These are phyloP conservation scores for Parastagonospora nodorum DNA, from an alignment of 2,329 filamentous ascomycete species.

Conservation along the genomic window DNA sequence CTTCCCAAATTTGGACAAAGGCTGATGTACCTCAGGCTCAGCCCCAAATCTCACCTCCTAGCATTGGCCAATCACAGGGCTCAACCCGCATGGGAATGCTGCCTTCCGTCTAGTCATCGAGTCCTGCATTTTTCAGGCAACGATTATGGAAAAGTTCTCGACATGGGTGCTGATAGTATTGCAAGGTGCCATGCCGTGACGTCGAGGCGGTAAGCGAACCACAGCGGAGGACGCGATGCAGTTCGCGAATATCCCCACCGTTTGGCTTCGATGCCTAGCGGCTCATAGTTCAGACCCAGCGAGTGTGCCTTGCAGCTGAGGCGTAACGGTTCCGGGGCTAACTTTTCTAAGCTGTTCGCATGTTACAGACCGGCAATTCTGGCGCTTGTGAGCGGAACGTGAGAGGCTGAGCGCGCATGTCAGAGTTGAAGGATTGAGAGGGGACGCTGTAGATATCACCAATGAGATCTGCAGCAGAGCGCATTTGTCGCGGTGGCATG, in stretches of 20 bases:
- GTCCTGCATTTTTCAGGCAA: background rate
- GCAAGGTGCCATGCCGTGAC: constrained; percentile 1
- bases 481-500: too few species aligned
- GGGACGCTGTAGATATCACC: too few species aligned
- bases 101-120: constrained; percentile 4
- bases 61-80: constrained; percentile 11
- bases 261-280: constrained; percentile 10
- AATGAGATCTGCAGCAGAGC: too few species aligned
- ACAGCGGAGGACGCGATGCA: background rate
- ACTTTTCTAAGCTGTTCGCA: background rate
- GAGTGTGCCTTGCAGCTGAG: constrained; percentile 8
- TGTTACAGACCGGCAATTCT: background rate
- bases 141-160: background rate
- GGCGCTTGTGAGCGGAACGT: background rate
- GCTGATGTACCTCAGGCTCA: constrained; percentile 21
- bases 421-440: too few species aligned
- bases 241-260: constrained; percentile 5
- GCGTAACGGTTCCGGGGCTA: background rate
- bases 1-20: constrained; percentile 23
- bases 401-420: too few species aligned
- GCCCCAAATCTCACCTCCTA: constrained; percentile 14
- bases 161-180: too few species aligned
- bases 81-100: background rate
- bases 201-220: constrained; percentile 1
- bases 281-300: background rate